Conservation (phyloP, 306 rosid species). For the Boehmeria nivea region DNA sequence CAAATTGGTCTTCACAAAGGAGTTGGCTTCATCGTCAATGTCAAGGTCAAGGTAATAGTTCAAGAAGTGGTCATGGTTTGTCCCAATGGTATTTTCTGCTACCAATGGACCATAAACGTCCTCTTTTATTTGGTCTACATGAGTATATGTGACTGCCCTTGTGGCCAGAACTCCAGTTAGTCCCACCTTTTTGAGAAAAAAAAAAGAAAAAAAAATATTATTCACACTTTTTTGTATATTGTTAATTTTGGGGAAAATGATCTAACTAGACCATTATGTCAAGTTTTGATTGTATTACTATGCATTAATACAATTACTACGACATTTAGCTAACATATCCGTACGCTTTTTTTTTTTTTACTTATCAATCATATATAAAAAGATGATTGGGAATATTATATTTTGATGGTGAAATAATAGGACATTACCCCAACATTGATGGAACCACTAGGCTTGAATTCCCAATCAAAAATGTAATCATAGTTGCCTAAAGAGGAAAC, state of each 20-base stretch:
- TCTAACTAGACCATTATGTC: no score
- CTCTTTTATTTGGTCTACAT: constrained; percentile 29
- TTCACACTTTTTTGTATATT: background rate
- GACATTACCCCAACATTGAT: constrained; percentile 52
- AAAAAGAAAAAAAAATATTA: background rate
- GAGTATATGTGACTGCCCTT: constrained; percentile 32
- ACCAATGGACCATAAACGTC: constrained; percentile 47
- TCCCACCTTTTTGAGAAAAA: constrained; percentile 48
- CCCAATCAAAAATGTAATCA: constrained; percentile 58
- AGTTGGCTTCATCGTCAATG: constrained; percentile 49
- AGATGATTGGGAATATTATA: no score
- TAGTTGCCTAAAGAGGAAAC: constrained; percentile 48
- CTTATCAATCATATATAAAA: background rate
- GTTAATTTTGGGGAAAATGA: no score
- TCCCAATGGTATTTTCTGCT: constrained; percentile 47
- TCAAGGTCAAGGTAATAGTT: constrained; percentile 55
- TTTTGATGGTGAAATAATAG: no score
- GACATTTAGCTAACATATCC: no score
- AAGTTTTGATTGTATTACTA: no score
- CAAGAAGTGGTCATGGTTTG: constrained; percentile 57
- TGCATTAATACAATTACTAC: no score
- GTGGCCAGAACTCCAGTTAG: constrained; percentile 46
- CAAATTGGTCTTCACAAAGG: constrained; percentile 42
- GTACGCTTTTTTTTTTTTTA: no score
- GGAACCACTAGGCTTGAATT: constrained; percentile 53